phyloP scores from a whole-genome alignment of 805 yeast genomes.

The Suhomyces canberraensis region DNA sequence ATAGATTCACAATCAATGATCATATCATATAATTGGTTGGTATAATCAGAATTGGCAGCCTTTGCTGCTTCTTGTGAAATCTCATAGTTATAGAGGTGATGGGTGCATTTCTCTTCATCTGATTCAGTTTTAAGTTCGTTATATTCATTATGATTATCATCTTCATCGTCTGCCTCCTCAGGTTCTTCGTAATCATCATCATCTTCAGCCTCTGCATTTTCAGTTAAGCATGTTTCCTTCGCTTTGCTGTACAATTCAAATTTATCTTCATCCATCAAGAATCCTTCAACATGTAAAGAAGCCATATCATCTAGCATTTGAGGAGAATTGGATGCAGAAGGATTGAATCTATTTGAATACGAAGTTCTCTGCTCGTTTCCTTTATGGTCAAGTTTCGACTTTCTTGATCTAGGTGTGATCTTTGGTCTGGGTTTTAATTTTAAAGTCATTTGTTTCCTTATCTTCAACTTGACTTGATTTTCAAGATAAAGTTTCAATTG shows the following conservation, averaged over 20 bases:
- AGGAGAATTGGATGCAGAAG: constrained; percentile 39
- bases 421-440: constrained; percentile 33
- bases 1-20: constrained; percentile 35
- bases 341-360: constrained; percentile 23
- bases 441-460: constrained; percentile 27
- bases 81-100: constrained; percentile 6
- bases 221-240: constrained; percentile 19
- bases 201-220: constrained; percentile 16
- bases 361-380: constrained; percentile 5
- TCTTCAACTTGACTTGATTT: constrained; percentile 31
- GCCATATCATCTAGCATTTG: constrained; percentile 35
- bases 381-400: constrained; percentile 1
- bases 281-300: constrained; percentile 27
- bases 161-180: constrained; percentile 23
- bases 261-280: constrained; percentile 33
- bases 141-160: background rate
- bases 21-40: constrained; percentile 29
- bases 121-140: background rate
- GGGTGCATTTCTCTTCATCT: constrained; percentile 8
- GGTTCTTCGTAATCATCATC: constrained; percentile 26
- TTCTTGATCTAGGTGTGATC: constrained; percentile 33
- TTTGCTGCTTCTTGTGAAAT: constrained; percentile 2
- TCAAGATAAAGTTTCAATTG: constrained; percentile 35
- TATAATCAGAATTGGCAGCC: constrained; percentile 12
- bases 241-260: constrained; percentile 27